Base-by-base conservation (phyloP, 1,284 basidiomycete species). In the Thecaphora thlaspeos region DNA sequence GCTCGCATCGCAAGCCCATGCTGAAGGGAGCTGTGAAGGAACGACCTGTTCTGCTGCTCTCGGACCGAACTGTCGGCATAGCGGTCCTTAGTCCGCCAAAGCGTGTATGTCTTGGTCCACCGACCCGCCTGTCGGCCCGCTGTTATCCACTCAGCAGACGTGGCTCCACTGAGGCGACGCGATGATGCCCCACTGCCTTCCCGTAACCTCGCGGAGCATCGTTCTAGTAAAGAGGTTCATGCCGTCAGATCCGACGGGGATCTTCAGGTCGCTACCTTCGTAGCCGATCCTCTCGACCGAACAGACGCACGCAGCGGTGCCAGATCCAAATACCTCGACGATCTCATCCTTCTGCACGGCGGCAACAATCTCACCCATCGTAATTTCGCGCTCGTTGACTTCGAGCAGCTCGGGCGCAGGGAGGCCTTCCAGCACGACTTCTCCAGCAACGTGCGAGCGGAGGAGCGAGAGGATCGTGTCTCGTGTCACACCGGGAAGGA, bases 401-500 rank as follows among this genome's bases (percentile, higher is more conserved):
- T 48, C 40, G 43, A 68, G 42, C 18, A 53, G 45, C n/a, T 56
- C 46, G 2, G 58, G 65, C 18, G 43, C 50, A 22, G 64, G 64
- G 15, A 70, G 48, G 11, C 68, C 68, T 18, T 64, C 48, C 37
- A 70, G 45, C 17, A 75, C 54, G 1, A 83, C 77, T 45, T 88
- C 86, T 1, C 85, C 82, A 2, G 80, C 79, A 3, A 81, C 76
- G 76, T 96, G 91, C 10, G 84, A 85, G 39, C 86, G 84, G 1
- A 89, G 88, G n/a, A 43, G 28, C 10, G 83, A 75, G 40, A 97
- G 84, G 38, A 94, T 87, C 9, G 57, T 55, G 79, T 96, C 91
- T 61, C 94, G 88, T 3, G 92, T 96, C 23, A 98, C 88, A 60
- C 94, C 94, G n/a, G 94, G 92, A n/a, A 98, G 86, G 73, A 97